Base-by-base conservation (phyloP, 1,139 yeast genomes). In the Suhomyces guaymorum region DNA sequence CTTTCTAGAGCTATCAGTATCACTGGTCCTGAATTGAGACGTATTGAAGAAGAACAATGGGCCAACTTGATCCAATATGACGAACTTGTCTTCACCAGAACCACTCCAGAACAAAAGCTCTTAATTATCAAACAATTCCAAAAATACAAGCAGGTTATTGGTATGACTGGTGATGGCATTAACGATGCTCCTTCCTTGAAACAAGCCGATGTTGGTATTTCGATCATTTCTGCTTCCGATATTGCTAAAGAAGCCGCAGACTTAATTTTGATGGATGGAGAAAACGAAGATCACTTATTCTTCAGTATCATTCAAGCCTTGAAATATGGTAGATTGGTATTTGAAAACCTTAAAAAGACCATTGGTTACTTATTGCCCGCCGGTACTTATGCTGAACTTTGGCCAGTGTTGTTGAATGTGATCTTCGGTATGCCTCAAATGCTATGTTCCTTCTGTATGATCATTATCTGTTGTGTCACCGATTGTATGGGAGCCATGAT, bases 161-260 rank as follows among this genome's bases (percentile, higher is more conserved):
- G 72, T 7, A 70, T 73, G 73, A 69, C 75, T 24, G 79, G 79
- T 18, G 78, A 73, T 49, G 79, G 79, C 42, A 71, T 73, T 29
- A 73, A 73, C 44, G 78, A 73, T 52, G 73, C 78, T 0, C 79
- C 79, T 5, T 68, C 78, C 0, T 59, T 73, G 42, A 70, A 66
- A 44, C 72, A 68, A 42, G 75, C 79, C 2, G 76, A 73, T 50
- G 65, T 74, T 36, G 80, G 80, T 26, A 70, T 75, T 39, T 73
- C 79, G 2, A 61, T 75, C 60, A 64, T 62, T 5, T 66, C 62
- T 31, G 81, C 77, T 3, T 66, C 78, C 14, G 81, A 76, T 46
- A 69, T 76, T 44, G 81, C 81, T n/a, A 68, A 73, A 46, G 80
- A 75, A 42, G 80, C 81, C 0, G 64, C 78, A 20, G 81, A 76